Evolutionary conservation across 2,329 filamentous ascomycete species (phyloP), one percentile per base, ranked within the genome.

Genomic region (Akanthomyces uredinophilus): DNA sequence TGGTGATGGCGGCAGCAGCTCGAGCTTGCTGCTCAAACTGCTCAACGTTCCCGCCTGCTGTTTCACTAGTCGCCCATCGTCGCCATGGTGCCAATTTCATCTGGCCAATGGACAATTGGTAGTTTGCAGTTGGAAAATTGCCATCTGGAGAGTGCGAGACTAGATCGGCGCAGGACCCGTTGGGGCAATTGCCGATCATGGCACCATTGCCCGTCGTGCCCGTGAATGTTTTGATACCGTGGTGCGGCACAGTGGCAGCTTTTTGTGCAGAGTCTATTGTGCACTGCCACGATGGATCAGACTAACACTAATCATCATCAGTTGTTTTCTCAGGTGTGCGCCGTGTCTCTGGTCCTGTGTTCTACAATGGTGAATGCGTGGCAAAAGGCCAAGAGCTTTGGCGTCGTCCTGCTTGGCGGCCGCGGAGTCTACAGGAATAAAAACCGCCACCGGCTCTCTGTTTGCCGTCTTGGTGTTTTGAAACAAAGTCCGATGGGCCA

Each of bases 381-480:
- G 51, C 51, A 51, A 51, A 54, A 54, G 37, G 51, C 53, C 39
- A 56, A 46, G 41, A 56, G 39, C 13, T 46, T 56, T 22, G 39
- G 43, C 53, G 41, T 56, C n/a, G 13, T 56, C 13, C 46, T 46
- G 53, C 13, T 56, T 46, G 53, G 53, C 18, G 22, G 51, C 14
- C 10, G 22, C 43, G 16, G 24, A 39, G 37, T 39, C 37, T 39
- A 27, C 49, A 35, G 32, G 18, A 29, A 14, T 8, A 27, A 44
- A n/a, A n/a, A n/a, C 18, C 18, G 41, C 41, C 41, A 44, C 44
- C 22, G 14, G 44, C 22, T 27, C 27, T 16, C 13, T 16, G 22
- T 47, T 47, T 47, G 22, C 44, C 44, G 14, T 47, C 44, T 47
- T 47, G 44, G 44, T 47, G 20, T 14, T 22, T 24, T 47, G 44